Percentiles rank a stretch among this genome's conserved stretches.
phyloP scores from a whole-genome alignment of 2,329 filamentous ascomycete species.

The Botrytis paeoniae region DNA sequence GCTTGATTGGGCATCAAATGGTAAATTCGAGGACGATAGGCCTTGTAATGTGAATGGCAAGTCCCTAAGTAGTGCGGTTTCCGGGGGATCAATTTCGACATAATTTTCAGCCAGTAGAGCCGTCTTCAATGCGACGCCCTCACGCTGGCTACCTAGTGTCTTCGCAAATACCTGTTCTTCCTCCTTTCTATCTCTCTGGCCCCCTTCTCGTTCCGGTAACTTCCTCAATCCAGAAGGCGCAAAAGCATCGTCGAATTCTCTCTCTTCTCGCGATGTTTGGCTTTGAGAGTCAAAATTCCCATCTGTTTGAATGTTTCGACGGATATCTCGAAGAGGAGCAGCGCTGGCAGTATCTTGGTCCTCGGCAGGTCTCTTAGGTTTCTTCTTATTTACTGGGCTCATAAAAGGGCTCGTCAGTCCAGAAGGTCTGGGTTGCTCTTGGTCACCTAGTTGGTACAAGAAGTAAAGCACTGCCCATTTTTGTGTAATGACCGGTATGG shows the following conservation, averaged over 20 bases:
- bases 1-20: conserved; percentile 66
- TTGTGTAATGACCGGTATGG: conserved; percentile 87
- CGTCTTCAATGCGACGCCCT: conserved; percentile 45
- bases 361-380: background rate
- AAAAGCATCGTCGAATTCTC: conserved; percentile 46
- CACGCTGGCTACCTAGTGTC: conserved; percentile 30
- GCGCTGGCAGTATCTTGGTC: conserved; percentile 12
- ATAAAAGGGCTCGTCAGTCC: conserved; percentile 37
- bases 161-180: conserved; percentile 34
- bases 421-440: conserved; percentile 25
- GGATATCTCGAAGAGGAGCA: conserved; percentile 8
- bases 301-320: conserved; percentile 25
- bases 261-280: conserved; percentile 41
- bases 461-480: conserved; percentile 98
- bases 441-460: conserved; percentile 71
- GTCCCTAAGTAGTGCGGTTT: conserved; percentile 69
- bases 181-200: conserved; percentile 36
- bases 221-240: conserved; percentile 48
- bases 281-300: conserved; percentile 35
- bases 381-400: conserved; percentile 32
- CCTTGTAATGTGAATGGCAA: conserved; percentile 92
- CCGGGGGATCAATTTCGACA: conserved; percentile 57
- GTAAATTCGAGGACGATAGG: conserved; percentile 78
- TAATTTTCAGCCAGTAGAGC: conserved; percentile 56
- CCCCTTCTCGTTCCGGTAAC: conserved; percentile 36